Evolutionary conservation across 2,329 filamentous ascomycete genomes (phyloP).

Genomic region (Venturia asperata): DNA sequence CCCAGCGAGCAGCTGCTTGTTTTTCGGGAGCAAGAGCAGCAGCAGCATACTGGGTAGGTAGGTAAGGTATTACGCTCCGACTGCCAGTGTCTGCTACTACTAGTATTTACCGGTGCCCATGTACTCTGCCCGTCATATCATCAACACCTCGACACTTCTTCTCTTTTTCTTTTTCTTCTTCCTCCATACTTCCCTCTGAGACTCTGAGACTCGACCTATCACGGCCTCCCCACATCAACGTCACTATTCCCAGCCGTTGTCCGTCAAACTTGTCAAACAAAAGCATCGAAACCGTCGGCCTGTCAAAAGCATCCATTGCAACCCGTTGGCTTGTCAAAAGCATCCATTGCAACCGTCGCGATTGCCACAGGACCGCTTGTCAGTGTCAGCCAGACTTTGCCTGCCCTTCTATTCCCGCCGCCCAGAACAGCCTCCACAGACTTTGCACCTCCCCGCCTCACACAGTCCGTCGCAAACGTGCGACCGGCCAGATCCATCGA

Average conservation of each 20-base stretch:
- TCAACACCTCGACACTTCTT: too few relatives aligned
- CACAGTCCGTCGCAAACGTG: constrained; percentile 7
- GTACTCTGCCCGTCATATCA: too few relatives aligned
- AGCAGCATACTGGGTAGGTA: too few relatives aligned
- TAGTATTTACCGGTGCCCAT: neutral
- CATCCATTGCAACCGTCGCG: neutral
- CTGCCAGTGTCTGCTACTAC: neutral
- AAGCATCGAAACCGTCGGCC: neutral
- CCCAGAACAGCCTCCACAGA: neutral
- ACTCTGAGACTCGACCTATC: too few relatives aligned
- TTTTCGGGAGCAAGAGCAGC: neutral
- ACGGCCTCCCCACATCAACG: neutral
- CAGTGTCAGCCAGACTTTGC: neutral
- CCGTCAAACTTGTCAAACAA: neutral
- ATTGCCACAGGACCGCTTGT: neutral
- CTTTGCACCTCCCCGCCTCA: neutral
- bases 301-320: too few relatives aligned
- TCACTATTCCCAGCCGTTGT: neutral
- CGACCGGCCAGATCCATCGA: neutral
- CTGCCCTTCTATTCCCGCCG: neutral
- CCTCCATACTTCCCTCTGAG: too few relatives aligned
- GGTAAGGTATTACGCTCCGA: too few relatives aligned
- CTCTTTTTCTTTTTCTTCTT: too few relatives aligned
- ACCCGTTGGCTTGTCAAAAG: neutral
- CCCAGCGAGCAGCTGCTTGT: neutral